phyloP scores from a whole-genome alignment of 148 eudicot species.

The Chenopodium album region DNA sequence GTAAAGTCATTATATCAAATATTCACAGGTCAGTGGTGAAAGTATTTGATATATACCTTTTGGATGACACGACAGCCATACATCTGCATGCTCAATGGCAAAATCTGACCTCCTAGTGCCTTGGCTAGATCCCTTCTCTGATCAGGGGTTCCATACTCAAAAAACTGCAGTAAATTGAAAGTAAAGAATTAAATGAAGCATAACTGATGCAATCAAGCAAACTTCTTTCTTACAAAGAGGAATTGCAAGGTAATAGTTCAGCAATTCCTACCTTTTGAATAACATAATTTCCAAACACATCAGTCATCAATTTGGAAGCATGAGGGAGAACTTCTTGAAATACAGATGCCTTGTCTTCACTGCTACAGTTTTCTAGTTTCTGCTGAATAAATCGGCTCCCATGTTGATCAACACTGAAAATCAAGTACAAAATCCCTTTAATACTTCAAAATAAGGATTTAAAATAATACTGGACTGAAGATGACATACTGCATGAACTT shows the following conservation, averaged over 20 bases:
- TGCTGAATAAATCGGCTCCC: slow-evolving; percentile 98
- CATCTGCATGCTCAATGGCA: slow-evolving; percentile 89
- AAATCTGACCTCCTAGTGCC: slow-evolving; percentile 68
- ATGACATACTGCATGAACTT: slow-evolving; percentile 15
- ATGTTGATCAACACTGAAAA: slow-evolving; percentile 84
- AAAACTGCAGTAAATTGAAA: slow-evolving; percentile 54
- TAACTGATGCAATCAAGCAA: neutral
- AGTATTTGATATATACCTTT: slow-evolving; percentile 48
- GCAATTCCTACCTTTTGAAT: slow-evolving; percentile 73
- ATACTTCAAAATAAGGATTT: neutral
- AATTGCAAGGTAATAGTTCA: neutral
- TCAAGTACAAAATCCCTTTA: neutral
- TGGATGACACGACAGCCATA: slow-evolving; percentile 98
- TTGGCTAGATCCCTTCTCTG: slow-evolving; percentile 83
- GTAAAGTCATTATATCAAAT: neutral
- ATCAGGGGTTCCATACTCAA: slow-evolving; percentile 74
- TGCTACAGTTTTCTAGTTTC: slow-evolving; percentile 73
- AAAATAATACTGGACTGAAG: neutral
- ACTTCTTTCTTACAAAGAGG: neutral
- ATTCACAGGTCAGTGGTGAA: too few species aligned
- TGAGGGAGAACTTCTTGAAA: slow-evolving; percentile 84
- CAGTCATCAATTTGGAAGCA: slow-evolving; percentile 79
- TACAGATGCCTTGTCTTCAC: slow-evolving; percentile 77
- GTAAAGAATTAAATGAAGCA: neutral
- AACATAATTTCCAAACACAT: slow-evolving; percentile 98